phyloP scores from a whole-genome alignment of 2,329 filamentous ascomycete genomes.

The Talaromyces verruculosus region DNA sequence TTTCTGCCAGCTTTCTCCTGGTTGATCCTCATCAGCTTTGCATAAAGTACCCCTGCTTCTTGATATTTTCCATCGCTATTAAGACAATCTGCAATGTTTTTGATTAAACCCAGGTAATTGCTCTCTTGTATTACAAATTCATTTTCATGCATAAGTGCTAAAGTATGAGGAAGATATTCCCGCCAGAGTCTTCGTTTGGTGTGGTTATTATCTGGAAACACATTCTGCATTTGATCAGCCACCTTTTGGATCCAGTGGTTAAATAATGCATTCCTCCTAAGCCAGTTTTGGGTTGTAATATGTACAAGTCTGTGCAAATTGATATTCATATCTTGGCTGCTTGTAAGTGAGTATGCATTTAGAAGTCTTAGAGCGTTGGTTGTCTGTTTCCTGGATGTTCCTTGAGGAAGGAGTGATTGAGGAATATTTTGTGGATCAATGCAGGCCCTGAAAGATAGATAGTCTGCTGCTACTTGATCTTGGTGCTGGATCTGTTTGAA shows the following conservation, averaged over 20 bases:
- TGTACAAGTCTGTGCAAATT: conserved; percentile 36
- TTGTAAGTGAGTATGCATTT: background rate
- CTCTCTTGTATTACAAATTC: conserved; percentile 5
- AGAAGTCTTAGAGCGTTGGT: background rate
- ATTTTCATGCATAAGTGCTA: background rate
- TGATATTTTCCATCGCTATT: conserved; percentile 23
- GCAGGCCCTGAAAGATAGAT: conserved; percentile 39
- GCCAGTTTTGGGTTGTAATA: conserved; percentile 32
- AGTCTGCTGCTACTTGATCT: conserved; percentile 37
- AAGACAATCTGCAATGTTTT: conserved; percentile 21
- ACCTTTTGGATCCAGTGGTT: conserved; percentile 11
- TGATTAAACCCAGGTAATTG: background rate
- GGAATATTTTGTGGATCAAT: conserved; percentile 35
- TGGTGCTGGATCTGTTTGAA: conserved; percentile 25
- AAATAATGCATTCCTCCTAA: conserved; percentile 21
- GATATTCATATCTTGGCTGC: conserved; percentile 19
- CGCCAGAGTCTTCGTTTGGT: conserved; percentile 24
- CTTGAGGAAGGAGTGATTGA: conserved; percentile 32
- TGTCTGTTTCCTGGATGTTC: conserved; percentile 16
- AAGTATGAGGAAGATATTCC: conserved; percentile 26
- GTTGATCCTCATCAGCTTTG: background rate
- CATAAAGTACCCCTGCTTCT: conserved; percentile 21
- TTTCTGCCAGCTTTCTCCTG: background rate
- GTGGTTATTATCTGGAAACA: conserved; percentile 22
- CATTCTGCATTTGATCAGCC: conserved; percentile 10